Evolutionary conservation across 202 grass and related monocot species (phyloP).

Genomic region (Saccharum hybrid): DNA sequence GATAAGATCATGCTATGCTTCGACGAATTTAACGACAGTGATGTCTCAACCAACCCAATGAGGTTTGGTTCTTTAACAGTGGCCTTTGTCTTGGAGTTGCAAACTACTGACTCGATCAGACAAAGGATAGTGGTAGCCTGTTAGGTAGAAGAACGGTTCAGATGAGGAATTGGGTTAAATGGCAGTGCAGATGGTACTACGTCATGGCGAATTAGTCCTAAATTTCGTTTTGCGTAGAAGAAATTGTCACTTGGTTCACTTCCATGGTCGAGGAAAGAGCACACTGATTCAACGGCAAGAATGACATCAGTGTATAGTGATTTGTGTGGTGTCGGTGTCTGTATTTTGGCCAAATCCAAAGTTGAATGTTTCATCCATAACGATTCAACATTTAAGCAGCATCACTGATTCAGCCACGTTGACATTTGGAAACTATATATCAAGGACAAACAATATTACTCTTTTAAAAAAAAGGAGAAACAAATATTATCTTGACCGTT

Average conservation of each 20-base stretch:
- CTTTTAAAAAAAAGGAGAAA: background rate
- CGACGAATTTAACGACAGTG: constrained; percentile 8
- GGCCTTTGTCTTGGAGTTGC: background rate
- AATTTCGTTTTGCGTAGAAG: constrained; percentile 4
- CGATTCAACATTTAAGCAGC: background rate
- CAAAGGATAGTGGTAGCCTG: background rate
- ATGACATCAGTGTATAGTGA: constrained; percentile 24
- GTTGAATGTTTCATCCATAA: constrained; percentile 26
- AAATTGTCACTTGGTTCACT: background rate
- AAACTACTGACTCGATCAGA: constrained; percentile 38
- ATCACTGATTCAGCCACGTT: constrained; percentile 21
- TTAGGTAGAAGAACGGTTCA: constrained; percentile 15
- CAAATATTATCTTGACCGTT: constrained; percentile 29
- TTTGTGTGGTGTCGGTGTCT: background rate
- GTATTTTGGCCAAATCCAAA: constrained; percentile 28
- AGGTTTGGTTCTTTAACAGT: constrained; percentile 4
- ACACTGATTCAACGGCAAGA: background rate
- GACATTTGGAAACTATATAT: background rate
- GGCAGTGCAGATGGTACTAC: background rate
- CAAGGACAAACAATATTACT: background rate
- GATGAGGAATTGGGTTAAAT: background rate
- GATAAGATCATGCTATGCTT: background rate
- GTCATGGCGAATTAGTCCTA: background rate
- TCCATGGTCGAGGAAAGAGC: constrained; percentile 5
- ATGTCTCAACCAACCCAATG: background rate